phyloP scores from a whole-genome alignment of 495 filamentous ascomycete genomes.

The Tetracladium marchalianum region DNA sequence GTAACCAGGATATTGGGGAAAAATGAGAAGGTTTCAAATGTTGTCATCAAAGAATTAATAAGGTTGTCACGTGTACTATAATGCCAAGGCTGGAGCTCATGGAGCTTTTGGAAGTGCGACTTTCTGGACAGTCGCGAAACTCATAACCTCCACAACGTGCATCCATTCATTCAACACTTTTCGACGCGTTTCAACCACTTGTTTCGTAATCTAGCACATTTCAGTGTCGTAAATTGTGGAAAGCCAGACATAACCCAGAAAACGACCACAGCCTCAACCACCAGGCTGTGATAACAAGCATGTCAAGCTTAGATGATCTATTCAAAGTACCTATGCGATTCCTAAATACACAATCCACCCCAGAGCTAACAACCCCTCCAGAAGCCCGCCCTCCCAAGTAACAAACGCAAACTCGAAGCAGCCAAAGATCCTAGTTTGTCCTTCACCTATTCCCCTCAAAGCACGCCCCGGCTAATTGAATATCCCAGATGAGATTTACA shows the following conservation, averaged over 20 bases:
- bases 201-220: too few species aligned
- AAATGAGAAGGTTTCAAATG: too few species aligned
- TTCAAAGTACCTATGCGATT: slow-evolving; percentile 54
- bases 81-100: too few species aligned
- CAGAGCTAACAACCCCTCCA: slow-evolving; percentile 21
- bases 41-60: too few species aligned
- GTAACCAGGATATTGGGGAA: too few species aligned
- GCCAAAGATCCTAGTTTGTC: slow-evolving; percentile 59
- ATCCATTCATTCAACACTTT: too few species aligned
- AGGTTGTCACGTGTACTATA: too few species aligned
- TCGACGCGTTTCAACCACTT: too few species aligned
- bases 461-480: not conserved
- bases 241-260: not conserved
- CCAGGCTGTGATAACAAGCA: slow-evolving; percentile 22
- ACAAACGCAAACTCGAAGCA: slow-evolving; percentile 72
- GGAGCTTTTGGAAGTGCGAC: too few species aligned
- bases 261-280: not conserved
- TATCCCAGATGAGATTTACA: slow-evolving; percentile 62
- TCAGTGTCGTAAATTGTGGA: not conserved
- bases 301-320: slow-evolving; percentile 72
- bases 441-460: not conserved
- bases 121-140: too few species aligned
- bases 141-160: too few species aligned
- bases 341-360: not conserved
- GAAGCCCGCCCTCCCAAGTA: slow-evolving; percentile 41